Conservation (phyloP, 2,329 filamentous ascomycete genomes). For the Fusarium chaquense region DNA sequence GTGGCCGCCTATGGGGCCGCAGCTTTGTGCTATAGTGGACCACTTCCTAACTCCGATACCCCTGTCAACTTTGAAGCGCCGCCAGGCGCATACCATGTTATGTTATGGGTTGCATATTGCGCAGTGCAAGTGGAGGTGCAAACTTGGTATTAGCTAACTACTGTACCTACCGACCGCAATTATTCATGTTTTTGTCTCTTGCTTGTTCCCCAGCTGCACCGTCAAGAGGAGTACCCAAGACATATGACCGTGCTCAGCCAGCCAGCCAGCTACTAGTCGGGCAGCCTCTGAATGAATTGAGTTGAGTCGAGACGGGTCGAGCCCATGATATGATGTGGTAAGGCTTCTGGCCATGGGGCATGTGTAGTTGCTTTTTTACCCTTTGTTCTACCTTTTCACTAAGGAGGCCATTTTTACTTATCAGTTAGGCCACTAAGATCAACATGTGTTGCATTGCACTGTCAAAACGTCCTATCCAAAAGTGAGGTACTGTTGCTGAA, state of each 20-base stretch:
- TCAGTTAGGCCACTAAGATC: background rate
- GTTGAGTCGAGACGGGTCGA: conserved; percentile 11
- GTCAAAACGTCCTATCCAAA: background rate
- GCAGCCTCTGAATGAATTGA: conserved; percentile 16
- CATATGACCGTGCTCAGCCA: background rate
- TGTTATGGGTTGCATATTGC: conserved; percentile 42
- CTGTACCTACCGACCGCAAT: conserved; percentile 10
- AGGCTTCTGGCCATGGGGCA: background rate
- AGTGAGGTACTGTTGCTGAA: conserved; percentile 7
- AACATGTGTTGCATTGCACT: background rate
- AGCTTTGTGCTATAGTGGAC: conserved; percentile 22
- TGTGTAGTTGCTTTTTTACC: background rate
- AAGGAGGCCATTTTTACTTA: background rate
- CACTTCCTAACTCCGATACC: conserved; percentile 34
- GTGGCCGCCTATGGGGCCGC: conserved; percentile 46
- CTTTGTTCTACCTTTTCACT: background rate
- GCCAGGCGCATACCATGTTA: conserved; percentile 31
- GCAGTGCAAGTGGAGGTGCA: conserved; percentile 28
- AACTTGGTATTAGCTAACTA: conserved; percentile 29
- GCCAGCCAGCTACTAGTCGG: background rate
- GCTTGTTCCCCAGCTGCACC: background rate
- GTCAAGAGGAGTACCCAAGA: background rate
- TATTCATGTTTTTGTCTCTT: conserved; percentile 32
- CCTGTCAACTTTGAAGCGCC: conserved; percentile 42
- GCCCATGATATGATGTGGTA: background rate